These are phyloP conservation scores for Massospora cicadina DNA, from an alignment of 371 early-diverging fungal species.

Conservation along the genomic window DNA sequence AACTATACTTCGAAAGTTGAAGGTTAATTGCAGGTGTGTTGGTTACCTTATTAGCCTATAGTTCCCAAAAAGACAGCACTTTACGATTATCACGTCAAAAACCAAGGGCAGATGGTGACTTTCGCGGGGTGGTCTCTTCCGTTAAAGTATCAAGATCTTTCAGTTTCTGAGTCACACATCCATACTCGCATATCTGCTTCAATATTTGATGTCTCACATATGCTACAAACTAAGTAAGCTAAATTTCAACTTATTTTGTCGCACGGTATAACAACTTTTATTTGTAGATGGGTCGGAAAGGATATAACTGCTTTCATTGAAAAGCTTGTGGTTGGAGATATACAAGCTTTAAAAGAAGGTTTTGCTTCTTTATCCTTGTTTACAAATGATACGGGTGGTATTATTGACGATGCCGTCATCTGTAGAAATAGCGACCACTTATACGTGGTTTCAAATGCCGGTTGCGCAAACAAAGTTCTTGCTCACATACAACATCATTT, in stretches of 20 bases:
- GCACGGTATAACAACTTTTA: not conserved
- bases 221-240: constrained; percentile 81
- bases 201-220: constrained; percentile 95
- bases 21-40: no score
- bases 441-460: constrained; percentile 95
- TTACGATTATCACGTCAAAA: constrained; percentile 75
- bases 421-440: constrained; percentile 64
- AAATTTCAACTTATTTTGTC: not conserved
- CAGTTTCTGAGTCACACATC: constrained; percentile 69
- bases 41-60: not conserved
- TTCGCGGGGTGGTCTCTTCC: constrained; percentile 97
- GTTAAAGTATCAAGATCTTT: constrained; percentile 63
- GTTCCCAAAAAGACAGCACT: constrained; percentile 68
- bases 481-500: constrained; percentile 68
- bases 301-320: constrained; percentile 82
- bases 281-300: constrained; percentile 59
- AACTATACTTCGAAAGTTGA: no score
- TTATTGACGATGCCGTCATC: constrained; percentile 93
- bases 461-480: constrained; percentile 89
- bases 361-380: constrained; percentile 76
- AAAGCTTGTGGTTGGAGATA: constrained; percentile 70
- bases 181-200: constrained; percentile 85
- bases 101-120: constrained; percentile 85
- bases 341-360: constrained; percentile 57
- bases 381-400: constrained; percentile 90